Evolutionary conservation across 2,329 filamentous ascomycete genomes (phyloP), one percentile per base, ranked within the genome.

Genomic region (Zasmidium cellare): DNA sequence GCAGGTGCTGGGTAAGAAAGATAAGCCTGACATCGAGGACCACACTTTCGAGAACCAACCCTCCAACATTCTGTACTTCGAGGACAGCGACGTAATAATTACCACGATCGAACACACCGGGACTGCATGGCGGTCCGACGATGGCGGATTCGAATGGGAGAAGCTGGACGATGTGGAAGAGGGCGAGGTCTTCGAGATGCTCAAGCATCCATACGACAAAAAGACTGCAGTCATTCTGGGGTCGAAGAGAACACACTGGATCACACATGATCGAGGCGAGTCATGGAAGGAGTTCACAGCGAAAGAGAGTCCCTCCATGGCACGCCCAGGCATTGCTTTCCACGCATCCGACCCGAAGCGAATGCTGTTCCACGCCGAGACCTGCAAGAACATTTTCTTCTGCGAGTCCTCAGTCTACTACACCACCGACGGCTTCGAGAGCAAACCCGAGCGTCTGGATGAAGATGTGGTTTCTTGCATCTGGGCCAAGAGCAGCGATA

Each of bases 391-490:
- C 62, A 66, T 67, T 64, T 57, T 72, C 12, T 57, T 72, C 12
- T 79, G 78, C 64, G 68, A 76, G 45, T 74, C 74, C 55, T 72
- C 72, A 86, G 87, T 71, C 20, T 84, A 80, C 65, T 97, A 96
- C 73, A 97, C 94, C 2, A 87, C 82, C 14, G 88, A 97, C 74
- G 91, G 91, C 64, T 99, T 99, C 78, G 81, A 88, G 63, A 83
- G 82, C 3, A 75, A 82, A 46, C 83, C 85, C 52, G 82, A 89
- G 64, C 75, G 81, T 5, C 80, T 97, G 58, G 83, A 88, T 53
- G 79, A 83, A 45, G 83, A 87, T 65, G 90, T 90, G 1, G 80
- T 85, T 50, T 87, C 89, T 60, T 99, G 94, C 74, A 85, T 88
- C 73, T 99, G 93, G 91, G 93, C 94, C 52, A 91, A 91, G 70